These are phyloP conservation scores for Pestalotiopsis sp. DNA, from an alignment of 2,329 filamentous ascomycete genomes.

Conservation along the genomic window DNA sequence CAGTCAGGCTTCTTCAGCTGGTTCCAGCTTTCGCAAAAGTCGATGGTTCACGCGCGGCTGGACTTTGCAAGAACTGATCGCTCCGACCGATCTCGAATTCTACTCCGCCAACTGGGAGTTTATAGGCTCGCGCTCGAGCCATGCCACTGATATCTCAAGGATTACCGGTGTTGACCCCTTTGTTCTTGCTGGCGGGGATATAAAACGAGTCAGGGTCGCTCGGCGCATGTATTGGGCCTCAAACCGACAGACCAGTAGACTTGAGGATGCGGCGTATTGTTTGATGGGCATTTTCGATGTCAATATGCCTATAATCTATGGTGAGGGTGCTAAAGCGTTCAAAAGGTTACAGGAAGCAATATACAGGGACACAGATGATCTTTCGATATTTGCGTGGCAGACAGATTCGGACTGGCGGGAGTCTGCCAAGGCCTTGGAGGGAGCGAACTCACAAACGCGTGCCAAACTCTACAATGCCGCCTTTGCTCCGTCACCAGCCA, in stretches of 20 bases:
- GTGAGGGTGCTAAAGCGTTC: background rate
- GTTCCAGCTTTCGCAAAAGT: background rate
- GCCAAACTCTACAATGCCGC: too few species aligned
- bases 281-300: background rate
- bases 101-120: background rate
- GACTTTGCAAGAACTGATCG: background rate
- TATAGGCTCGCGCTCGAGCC: background rate
- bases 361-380: background rate
- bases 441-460: too few species aligned
- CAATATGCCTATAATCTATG: background rate
- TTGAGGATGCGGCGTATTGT: slow-evolving; percentile 1
- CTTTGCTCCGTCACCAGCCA: too few species aligned
- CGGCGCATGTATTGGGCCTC: background rate
- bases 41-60: background rate
- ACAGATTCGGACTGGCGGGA: too few species aligned
- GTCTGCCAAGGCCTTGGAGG: too few species aligned
- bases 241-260: background rate
- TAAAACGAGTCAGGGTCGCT: background rate
- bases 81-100: background rate
- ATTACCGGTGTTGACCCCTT: background rate
- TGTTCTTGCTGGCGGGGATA: background rate
- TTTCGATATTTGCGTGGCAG: background rate
- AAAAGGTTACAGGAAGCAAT: background rate
- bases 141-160: background rate
- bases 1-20: background rate